Evolutionary conservation across 495 filamentous ascomycete genomes (phyloP), one percentile per base, ranked within the genome.

Genomic region (Penicillium bovifimosum): DNA sequence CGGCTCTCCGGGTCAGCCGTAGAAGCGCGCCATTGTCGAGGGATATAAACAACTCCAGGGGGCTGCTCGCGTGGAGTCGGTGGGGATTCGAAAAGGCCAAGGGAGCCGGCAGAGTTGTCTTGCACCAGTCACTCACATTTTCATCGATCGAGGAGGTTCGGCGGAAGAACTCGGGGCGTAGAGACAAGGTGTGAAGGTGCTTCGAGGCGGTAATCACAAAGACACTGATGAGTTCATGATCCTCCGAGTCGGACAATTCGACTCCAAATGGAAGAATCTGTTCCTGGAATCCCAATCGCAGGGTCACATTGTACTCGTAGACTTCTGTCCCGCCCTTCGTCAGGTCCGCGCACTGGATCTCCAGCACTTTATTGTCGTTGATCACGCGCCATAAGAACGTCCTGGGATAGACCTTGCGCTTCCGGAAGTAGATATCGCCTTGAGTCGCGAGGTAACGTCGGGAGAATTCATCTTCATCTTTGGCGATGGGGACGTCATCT

Each of bases 321-420:
- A 76, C 69, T 27, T 81, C 77, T 24, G 81, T 76, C 16, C 79
- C 75, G 43, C 82, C 76, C 65, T 87, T 92, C 32, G 80, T 85
- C 51, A 96, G 68, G 69, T 97, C 93, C 60, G 86, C 82, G 31
- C 83, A 84, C 66, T 88, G 86, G 46, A 98, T 76, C 65, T 91
- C 89, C 47, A 98, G 76, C 40, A 91, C 76, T 58, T 81, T 87
- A 61, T 83, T 83, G 60, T 86, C 83, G 62, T 95, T 85, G 54
- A 96, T 70, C 16, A 98, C 77, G 47, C 93, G 77, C 92, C 95
- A 98, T 18, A 96, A 77, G 58, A 97, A 91, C 62, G 79, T 86
- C 58, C 88, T 82, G 41, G 93, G 95, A 50, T 86, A 87, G 47
- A 74, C 71, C 51, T 82, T 80, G 57, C 84, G 77, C 60, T 81